Conservation (phyloP, 2,329 filamentous ascomycete genomes). For the Pyricularia sp. region DNA sequence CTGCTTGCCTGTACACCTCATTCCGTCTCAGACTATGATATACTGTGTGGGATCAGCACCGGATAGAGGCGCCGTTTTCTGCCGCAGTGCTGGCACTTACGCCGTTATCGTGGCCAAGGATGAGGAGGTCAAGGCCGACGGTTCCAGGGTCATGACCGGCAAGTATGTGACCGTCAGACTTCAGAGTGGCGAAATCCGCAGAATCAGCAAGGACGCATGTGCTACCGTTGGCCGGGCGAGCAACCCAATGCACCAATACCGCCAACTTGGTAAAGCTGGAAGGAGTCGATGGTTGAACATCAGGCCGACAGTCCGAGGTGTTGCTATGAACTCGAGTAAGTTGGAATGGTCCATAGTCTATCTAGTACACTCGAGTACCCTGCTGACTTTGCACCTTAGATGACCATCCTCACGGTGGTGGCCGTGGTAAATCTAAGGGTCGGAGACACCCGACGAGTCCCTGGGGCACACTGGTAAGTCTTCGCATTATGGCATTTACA, state of each 20-base stretch:
- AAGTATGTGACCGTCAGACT: constrained; percentile 77
- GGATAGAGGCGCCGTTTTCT: constrained; percentile 76
- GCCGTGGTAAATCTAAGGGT: constrained; percentile 98
- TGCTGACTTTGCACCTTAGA: constrained; percentile 31
- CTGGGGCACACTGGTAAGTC: constrained; percentile 87
- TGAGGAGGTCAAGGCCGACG: constrained; percentile 51
- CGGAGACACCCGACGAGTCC: constrained; percentile 91
- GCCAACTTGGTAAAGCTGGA: constrained; percentile 89
- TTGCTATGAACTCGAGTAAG: constrained; percentile 94
- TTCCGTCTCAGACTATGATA: constrained; percentile 86
- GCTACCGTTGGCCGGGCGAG: constrained; percentile 91
- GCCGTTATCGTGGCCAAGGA: constrained; percentile 85
- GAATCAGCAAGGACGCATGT: constrained; percentile 84
- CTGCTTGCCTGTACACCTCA: constrained; percentile 90
- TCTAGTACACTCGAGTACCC: not conserved
- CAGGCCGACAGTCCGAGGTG: constrained; percentile 87
- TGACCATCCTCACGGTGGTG: constrained; percentile 98
- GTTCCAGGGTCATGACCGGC: constrained; percentile 53
- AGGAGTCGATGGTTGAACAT: constrained; percentile 90
- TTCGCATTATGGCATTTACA: not conserved
- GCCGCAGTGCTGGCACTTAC: constrained; percentile 87
- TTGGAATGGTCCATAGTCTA: constrained; percentile 5
- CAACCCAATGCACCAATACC: constrained; percentile 85
- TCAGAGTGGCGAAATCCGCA: constrained; percentile 86
- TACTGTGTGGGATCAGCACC: constrained; percentile 78